phyloP scores from a whole-genome alignment of 2,329 filamentous ascomycete species.

The Fusarium sp. region DNA sequence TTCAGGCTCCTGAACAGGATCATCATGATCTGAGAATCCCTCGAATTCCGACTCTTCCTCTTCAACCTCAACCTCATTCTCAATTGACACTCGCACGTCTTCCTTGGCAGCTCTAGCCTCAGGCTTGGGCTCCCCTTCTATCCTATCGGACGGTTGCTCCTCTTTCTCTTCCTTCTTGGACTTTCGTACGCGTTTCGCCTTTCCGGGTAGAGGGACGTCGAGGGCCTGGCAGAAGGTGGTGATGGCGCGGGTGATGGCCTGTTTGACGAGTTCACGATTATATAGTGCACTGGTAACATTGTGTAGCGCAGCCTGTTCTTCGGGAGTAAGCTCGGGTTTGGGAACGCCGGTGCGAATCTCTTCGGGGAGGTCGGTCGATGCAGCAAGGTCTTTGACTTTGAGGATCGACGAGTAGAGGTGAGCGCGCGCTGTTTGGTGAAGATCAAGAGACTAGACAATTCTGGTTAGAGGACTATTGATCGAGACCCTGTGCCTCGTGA shows the following conservation, averaged over 20 bases:
- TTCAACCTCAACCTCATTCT: slow-evolving; percentile 31
- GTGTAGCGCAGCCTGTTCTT: slow-evolving; percentile 63
- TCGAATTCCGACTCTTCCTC: slow-evolving; percentile 52
- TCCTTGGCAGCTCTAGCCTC: slow-evolving; percentile 31
- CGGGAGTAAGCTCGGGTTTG: slow-evolving; percentile 62
- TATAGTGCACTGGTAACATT: slow-evolving; percentile 70
- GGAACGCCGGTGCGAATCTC: slow-evolving; percentile 58
- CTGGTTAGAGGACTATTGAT: neutral
- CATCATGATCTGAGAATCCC: slow-evolving; percentile 48
- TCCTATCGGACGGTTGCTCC: slow-evolving; percentile 43
- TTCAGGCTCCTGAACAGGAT: slow-evolving; percentile 13
- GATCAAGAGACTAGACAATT: slow-evolving; percentile 61
- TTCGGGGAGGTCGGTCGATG: slow-evolving; percentile 61
- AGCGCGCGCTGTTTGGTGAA: slow-evolving; percentile 66
- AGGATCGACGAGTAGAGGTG: slow-evolving; percentile 66
- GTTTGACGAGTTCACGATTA: slow-evolving; percentile 62
- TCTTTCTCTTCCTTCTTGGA: slow-evolving; percentile 47
- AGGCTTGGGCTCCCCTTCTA: slow-evolving; percentile 24
- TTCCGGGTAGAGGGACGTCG: slow-evolving; percentile 59
- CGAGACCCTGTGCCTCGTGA: neutral
- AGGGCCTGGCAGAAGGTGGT: slow-evolving; percentile 60
- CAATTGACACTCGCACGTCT: slow-evolving; percentile 31
- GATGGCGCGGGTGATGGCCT: slow-evolving; percentile 60
- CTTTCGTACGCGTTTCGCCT: slow-evolving; percentile 47
- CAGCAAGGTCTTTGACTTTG: slow-evolving; percentile 63